Conservation (phyloP, 352 stramenopile species). For the Globisporangium spiculum region DNA sequence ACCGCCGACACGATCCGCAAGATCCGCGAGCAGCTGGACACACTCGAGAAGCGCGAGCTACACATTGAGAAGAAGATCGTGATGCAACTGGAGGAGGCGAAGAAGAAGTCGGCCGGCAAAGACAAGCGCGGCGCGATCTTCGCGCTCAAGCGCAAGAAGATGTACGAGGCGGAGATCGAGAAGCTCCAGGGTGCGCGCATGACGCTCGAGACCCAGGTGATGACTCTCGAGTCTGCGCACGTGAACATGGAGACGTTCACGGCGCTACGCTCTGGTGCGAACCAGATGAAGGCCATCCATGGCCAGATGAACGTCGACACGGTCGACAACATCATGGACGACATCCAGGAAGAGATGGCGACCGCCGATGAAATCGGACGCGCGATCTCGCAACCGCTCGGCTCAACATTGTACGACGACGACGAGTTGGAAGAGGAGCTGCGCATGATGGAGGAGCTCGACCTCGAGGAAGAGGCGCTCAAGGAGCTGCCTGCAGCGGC, state of each 20-base stretch:
- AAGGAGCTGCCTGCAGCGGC: constrained; percentile 19
- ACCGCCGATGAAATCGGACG: constrained; percentile 92
- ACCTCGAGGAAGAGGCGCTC: constrained; percentile 89
- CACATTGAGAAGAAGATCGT: constrained; percentile 98
- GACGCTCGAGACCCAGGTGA: constrained; percentile 93
- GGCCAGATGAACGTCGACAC: constrained; percentile 95
- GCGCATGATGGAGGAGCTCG: constrained; percentile 90
- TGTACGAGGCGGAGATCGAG: constrained; percentile 97
- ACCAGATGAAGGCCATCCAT: constrained; percentile 95
- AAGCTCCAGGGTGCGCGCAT: constrained; percentile 97
- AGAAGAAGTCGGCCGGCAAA: constrained; percentile 94
- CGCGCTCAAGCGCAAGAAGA: constrained; percentile 98
- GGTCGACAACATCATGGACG: constrained; percentile 98
- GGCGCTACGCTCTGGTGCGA: constrained; percentile 89
- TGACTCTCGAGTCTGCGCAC: constrained; percentile 90
- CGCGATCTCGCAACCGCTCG: constrained; percentile 93
- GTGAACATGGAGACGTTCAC: constrained; percentile 97
- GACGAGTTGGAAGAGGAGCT: constrained; percentile 95
- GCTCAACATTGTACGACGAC: constrained; percentile 90
- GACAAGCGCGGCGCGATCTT: constrained; percentile 98
- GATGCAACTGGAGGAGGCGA: constrained; percentile 91
- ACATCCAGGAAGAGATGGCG: constrained; percentile 97
- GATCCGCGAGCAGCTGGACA: constrained; percentile 88
- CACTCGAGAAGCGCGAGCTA: constrained; percentile 92
- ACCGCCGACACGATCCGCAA: constrained; percentile 90